A percentile compares a stretch with the other conserved stretches of the same genome.
These are phyloP conservation scores for Lophiotrema nucula DNA, from an alignment of 495 filamentous ascomycete species.

Conservation along the genomic window DNA sequence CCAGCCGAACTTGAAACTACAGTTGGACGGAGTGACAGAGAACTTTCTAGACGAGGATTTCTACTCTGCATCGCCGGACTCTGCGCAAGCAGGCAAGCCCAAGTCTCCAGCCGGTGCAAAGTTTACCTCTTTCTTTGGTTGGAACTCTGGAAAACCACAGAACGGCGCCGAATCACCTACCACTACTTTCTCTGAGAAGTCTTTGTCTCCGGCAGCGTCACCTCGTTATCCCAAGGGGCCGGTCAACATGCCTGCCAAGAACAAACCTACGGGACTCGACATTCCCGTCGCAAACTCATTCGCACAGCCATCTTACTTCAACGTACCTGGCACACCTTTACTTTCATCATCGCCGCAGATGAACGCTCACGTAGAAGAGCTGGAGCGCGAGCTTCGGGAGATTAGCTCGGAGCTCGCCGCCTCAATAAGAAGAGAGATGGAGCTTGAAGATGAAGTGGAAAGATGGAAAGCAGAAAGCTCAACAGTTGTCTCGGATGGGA, in stretches of 20 bases:
- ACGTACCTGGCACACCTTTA: constrained; percentile 42
- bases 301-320: constrained; percentile 37
- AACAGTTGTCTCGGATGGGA: constrained; percentile 34
- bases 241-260: constrained; percentile 33
- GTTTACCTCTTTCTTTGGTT: constrained; percentile 69
- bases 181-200: constrained; percentile 63
- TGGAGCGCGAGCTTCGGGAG: constrained; percentile 90
- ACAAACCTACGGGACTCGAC: constrained; percentile 43
- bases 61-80: constrained; percentile 26
- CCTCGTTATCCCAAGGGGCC: constrained; percentile 51
- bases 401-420: constrained; percentile 89
- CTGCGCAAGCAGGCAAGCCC: constrained; percentile 44
- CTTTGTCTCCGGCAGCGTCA: constrained; percentile 58
- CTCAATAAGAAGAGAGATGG: constrained; percentile 93
- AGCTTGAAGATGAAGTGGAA: constrained; percentile 91
- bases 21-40: constrained; percentile 37
- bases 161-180: constrained; percentile 61
- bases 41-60: constrained; percentile 32
- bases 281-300: constrained; percentile 40
- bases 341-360: constrained; percentile 46
- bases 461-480: constrained; percentile 70
- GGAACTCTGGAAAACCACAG: constrained; percentile 55
- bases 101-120: constrained; percentile 59
- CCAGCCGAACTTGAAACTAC: constrained; percentile 32
- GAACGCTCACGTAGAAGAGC: constrained; percentile 61